Conservation (phyloP, 2,329 filamentous ascomycete genomes). For the Scedosporium dehoogii region DNA sequence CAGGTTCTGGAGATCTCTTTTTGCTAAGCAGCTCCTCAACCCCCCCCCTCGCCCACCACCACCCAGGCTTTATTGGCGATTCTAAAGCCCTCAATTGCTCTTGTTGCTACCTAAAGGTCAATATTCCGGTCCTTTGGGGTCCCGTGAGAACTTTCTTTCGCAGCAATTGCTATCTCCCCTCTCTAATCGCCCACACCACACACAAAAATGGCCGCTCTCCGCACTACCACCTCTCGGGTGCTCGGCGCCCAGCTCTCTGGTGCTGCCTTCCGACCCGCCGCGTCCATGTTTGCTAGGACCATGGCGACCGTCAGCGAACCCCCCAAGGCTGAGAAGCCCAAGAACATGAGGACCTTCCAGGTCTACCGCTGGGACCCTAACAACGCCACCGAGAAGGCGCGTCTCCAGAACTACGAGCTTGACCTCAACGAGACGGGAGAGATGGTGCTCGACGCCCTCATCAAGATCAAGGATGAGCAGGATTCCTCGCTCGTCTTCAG, state of each 20-base stretch:
- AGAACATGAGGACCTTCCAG: constrained; percentile 80
- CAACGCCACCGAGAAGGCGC: constrained; percentile 80
- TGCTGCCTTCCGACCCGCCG: constrained; percentile 27
- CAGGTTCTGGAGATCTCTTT: not conserved
- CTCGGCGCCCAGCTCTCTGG: constrained; percentile 34
- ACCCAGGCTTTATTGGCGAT: not conserved
- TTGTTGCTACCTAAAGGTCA: not conserved
- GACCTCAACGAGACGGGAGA: constrained; percentile 98
- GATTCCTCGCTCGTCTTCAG: constrained; percentile 96
- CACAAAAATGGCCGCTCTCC: constrained; percentile 49
- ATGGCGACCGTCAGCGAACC: constrained; percentile 37
- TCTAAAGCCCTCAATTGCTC: not conserved
- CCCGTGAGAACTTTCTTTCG: not conserved
- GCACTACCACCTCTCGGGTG: constrained; percentile 44
- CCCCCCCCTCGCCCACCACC: not conserved
- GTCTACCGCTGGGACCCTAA: constrained; percentile 99
- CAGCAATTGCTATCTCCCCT: not conserved
- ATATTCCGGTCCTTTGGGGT: not conserved
- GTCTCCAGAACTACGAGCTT: constrained; percentile 89
- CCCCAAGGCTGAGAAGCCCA: constrained; percentile 46
- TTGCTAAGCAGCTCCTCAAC: not conserved
- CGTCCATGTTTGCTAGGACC: constrained; percentile 31
- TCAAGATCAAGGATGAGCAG: constrained; percentile 98
- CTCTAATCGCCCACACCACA: not conserved
- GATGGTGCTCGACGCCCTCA: constrained; percentile 94